Base-by-base conservation (phyloP, 2,329 filamentous ascomycete species). In the Hypoxylon sp. region DNA sequence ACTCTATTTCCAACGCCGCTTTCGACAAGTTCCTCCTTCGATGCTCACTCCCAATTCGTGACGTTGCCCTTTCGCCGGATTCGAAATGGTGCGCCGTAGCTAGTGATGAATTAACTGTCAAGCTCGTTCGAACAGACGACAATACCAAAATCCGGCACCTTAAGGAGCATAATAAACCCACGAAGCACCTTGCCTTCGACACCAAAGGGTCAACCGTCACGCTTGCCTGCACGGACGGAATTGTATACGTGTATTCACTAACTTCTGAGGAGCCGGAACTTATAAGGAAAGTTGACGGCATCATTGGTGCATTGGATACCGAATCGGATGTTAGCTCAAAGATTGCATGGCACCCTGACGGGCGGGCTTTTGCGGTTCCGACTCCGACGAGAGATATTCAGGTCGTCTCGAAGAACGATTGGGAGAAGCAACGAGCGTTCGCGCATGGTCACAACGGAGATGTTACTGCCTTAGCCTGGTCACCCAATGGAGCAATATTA, bases 31-130 rank as follows among this genome's bases (percentile, higher is more conserved):
- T 97, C 72, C 87, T 99, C 55, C 87, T 94, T 26, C 90, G 96
- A 71, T 93, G 91, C 64, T 91, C 94, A n/a, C 84, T 98, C 2
- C 93, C 96, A 0, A 89, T 98, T 33, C 89, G 96, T 75, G 94
- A 98, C 78, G 85, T 99, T 59, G 90, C 93, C 3, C 84, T 99
- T 13, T 94, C 94, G 2, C 87, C 89, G 1, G 92, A 98, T 78
- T 87, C 88, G 0, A 88, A 92, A 75, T 98, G 94, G 94, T 93
- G 91, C 71, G 96, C 96, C 31, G 94, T 98, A 26, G 94, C 94
- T n/a, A 98, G 94, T 84, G 97, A 98, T 79, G 96, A 99, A 80
- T 84, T 97, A 65, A 92, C 91, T 1, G 93, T 98, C 73, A 97
- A 97, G 79, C 83, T 99, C 22, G 93, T 99, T 69, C 92, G 92